These are phyloP conservation scores for Ustilago curta DNA, from an alignment of 1,284 basidiomycete genomes.

Conservation along the genomic window DNA sequence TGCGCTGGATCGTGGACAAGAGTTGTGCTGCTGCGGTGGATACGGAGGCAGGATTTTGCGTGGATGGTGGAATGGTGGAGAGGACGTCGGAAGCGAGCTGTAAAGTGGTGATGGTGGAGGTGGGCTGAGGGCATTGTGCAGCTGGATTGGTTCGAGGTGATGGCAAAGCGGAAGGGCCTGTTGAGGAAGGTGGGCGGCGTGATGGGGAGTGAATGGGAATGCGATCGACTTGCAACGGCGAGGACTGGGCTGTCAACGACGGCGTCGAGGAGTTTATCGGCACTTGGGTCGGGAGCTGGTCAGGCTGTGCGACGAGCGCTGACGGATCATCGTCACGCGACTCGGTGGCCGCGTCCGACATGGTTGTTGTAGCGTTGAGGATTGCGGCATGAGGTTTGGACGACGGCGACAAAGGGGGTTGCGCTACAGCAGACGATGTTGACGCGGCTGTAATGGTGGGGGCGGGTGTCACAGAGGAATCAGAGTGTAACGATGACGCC, in stretches of 20 bases:
- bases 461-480: not conserved
- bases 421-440: conserved; percentile 2
- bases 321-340: conserved; percentile 25
- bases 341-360: conserved; percentile 36
- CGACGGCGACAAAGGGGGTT: not conserved
- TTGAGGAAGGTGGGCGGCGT: conserved; percentile 11
- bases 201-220: not conserved
- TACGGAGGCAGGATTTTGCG: conserved; percentile 1
- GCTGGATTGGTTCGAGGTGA: conserved; percentile 22
- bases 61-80: conserved; percentile 19
- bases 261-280: not conserved
- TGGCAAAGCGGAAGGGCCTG: conserved; percentile 11
- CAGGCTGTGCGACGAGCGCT: conserved; percentile 1
- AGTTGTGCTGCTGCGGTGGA: conserved; percentile 30
- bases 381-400: conserved; percentile 18
- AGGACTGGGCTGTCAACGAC: not conserved
- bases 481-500: not conserved
- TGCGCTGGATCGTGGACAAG: conserved; percentile 25
- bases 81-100: conserved; percentile 39
- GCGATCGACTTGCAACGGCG: not conserved
- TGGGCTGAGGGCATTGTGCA: conserved; percentile 21
- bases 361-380: conserved; percentile 12
- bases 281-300: not conserved
- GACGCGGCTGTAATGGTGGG: not conserved
- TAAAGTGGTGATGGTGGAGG: conserved; percentile 33